Evolutionary conservation across 441 rosid species (phyloP).

Genomic region (Biscutella laevigata): DNA sequence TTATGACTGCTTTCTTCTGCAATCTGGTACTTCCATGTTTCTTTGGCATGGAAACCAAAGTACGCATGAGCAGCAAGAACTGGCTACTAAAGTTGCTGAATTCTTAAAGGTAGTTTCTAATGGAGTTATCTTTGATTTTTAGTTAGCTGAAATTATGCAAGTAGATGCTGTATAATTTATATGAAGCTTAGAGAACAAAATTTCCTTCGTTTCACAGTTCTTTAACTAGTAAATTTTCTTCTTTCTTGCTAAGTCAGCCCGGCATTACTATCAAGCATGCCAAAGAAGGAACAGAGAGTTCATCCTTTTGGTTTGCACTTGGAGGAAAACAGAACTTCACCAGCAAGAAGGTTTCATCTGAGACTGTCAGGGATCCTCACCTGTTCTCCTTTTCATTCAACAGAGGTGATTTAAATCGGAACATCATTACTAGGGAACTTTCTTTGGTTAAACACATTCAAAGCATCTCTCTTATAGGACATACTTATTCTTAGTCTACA

Average conservation of each 20-base stretch:
- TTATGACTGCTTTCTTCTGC: constrained; percentile 82
- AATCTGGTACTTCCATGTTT: constrained; percentile 87
- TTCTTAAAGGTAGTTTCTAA: constrained; percentile 55
- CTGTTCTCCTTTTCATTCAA: constrained; percentile 62
- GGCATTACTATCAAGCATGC: constrained; percentile 80
- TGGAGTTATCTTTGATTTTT: neutral
- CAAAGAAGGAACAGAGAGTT: constrained; percentile 97
- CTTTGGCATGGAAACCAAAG: constrained; percentile 96
- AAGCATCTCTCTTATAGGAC: constrained; percentile 1
- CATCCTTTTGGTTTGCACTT: constrained; percentile 91
- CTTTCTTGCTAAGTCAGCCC: constrained; percentile 48
- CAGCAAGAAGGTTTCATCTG: constrained; percentile 58
- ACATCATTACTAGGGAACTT: neutral
- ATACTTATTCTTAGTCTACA: too few relatives aligned
- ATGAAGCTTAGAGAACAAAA: neutral
- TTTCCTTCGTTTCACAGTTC: neutral
- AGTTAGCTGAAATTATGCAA: neutral
- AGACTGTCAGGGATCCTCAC: constrained; percentile 78
- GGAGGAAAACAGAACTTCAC: constrained; percentile 94
- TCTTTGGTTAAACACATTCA: neutral
- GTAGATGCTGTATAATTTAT: neutral
- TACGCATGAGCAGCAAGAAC: constrained; percentile 79
- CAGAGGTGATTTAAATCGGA: constrained; percentile 41
- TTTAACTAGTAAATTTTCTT: constrained; percentile 2
- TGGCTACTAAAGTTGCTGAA: constrained; percentile 75